Conservation (phyloP, 495 filamentous ascomycete species). For the Aspergillus kassunensis region DNA sequence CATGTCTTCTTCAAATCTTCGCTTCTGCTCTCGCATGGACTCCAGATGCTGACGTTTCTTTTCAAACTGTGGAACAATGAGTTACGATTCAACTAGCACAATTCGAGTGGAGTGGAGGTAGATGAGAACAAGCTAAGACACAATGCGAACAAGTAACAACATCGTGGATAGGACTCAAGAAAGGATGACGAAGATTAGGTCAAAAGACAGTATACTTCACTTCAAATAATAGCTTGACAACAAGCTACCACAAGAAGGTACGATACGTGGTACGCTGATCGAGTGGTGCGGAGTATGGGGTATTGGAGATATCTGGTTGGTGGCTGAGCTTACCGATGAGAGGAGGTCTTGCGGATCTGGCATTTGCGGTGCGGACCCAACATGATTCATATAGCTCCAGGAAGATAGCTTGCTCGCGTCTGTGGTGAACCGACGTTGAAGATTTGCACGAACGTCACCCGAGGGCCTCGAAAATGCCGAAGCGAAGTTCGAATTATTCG, state of each 20-base stretch:
- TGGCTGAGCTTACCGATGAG: constrained; percentile 44
- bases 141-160: background rate
- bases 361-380: constrained; percentile 35
- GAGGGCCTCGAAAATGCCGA: constrained; percentile 50
- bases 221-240: background rate
- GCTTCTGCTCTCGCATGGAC: constrained; percentile 74
- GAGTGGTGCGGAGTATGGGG: constrained; percentile 1
- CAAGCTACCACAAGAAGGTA: background rate
- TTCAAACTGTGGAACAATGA: constrained; percentile 63
- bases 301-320: background rate
- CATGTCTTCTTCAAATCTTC: constrained; percentile 83
- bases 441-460: constrained; percentile 62
- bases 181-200: constrained; percentile 7
- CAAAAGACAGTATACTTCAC: background rate
- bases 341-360: constrained; percentile 56
- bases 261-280: background rate
- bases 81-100: constrained; percentile 12
- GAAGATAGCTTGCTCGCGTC: constrained; percentile 83
- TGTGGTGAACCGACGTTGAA: constrained; percentile 92
- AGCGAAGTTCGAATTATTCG: constrained; percentile 57
- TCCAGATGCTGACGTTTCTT: constrained; percentile 89
- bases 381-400: constrained; percentile 66
- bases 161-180: background rate
- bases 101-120: background rate
- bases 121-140: background rate